A percentile compares a stretch with the other conserved stretches of the same genome.
Evolutionary conservation across 352 stramenopile species (phyloP).

Genomic region (Pythium phragmitis): DNA sequence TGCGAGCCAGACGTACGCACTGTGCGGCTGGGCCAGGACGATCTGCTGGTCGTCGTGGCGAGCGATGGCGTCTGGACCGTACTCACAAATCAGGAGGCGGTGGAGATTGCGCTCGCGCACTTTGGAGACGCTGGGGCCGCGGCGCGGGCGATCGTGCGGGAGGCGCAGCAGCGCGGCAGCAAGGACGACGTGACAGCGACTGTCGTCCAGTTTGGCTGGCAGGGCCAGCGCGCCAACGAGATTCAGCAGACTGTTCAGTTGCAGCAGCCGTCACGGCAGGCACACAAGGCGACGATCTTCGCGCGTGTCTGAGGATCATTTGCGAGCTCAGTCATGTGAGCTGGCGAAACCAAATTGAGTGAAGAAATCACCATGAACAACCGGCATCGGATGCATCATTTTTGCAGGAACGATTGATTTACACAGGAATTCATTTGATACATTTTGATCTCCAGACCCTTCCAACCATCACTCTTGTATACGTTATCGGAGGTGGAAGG

Average conservation of each 20-base stretch:
- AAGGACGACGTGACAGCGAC: conserved; percentile 58
- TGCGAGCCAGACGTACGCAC: conserved; percentile 46
- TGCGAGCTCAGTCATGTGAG: no score
- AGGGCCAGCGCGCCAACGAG: neutral
- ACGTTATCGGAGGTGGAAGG: neutral
- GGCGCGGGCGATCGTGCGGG: conserved; percentile 51
- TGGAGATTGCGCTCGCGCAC: conserved; percentile 43
- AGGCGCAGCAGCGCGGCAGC: conserved; percentile 52
- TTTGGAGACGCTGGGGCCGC: conserved; percentile 43
- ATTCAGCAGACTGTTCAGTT: neutral
- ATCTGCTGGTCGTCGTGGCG: conserved; percentile 57
- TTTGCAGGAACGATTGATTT: neutral
- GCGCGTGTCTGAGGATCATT: no score
- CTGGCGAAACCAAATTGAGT: no score
- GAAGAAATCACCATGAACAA: no score
- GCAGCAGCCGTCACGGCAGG: neutral
- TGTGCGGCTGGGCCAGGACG: conserved; percentile 35
- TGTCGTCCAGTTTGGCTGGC: conserved; percentile 30
- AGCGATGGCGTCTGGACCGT: conserved; percentile 71
- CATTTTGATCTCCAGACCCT: neutral
- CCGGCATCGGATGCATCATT: no score
- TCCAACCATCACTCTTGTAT: neutral
- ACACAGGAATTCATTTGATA: neutral
- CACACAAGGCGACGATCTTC: neutral
- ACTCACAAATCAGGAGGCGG: conserved; percentile 55